Evolutionary conservation across 345 rosid genomes (phyloP).

Genomic region (Acer yangbiense): DNA sequence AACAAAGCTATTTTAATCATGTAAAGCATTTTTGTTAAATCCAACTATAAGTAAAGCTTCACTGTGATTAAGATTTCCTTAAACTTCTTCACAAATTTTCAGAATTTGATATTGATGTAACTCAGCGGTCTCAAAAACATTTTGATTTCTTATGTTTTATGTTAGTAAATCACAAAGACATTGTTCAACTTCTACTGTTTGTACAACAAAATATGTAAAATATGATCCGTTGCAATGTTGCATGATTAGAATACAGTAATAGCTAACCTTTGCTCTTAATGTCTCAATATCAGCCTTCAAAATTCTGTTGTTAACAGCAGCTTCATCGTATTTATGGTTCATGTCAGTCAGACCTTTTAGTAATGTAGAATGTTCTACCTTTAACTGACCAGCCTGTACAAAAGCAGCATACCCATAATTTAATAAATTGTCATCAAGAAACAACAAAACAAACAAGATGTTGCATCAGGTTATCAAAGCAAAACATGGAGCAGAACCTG

Average conservation of each 20-base stretch:
- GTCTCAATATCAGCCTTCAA: constrained; percentile 96
- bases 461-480: not conserved
- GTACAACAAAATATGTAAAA: not conserved
- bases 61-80: not conserved
- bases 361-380: constrained; percentile 72
- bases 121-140: not conserved
- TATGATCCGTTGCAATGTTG: not conserved
- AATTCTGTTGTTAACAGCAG: constrained; percentile 86
- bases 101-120: not conserved
- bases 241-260: not conserved
- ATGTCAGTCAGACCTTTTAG: constrained; percentile 64
- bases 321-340: constrained; percentile 76
- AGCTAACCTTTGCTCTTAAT: constrained; percentile 75
- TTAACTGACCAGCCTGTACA: constrained; percentile 73
- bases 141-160: not conserved
- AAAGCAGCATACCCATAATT: constrained; percentile 16
- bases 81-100: not conserved
- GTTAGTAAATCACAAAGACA: not conserved
- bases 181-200: not conserved
- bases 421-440: not conserved
- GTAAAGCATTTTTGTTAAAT: not conserved
- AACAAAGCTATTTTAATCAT: not conserved
- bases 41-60: not conserved
- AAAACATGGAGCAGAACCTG: constrained; percentile 55
- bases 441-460: not conserved